Conservation (phyloP, 1,284 basidiomycete species). For the Ceratobasidium sp. region DNA sequence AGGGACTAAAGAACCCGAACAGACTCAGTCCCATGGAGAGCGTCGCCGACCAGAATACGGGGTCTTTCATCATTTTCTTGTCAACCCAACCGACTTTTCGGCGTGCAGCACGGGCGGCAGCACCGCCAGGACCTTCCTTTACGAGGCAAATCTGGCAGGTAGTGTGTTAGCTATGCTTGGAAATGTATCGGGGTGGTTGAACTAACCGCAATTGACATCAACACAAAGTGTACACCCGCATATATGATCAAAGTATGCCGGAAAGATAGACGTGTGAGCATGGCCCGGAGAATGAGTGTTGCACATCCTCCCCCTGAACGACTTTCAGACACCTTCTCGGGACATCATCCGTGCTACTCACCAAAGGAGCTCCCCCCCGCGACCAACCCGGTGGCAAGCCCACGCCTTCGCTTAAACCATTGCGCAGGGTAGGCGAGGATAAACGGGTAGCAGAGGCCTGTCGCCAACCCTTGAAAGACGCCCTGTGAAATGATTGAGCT, state of each 20-base stretch:
- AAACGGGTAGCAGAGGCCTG: constrained; percentile 51
- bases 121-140: constrained; percentile 36
- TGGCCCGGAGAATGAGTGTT: constrained; percentile 49
- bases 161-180: constrained; percentile 42
- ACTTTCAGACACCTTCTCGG: background rate
- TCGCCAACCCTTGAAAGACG: constrained; percentile 49
- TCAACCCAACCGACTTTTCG: constrained; percentile 46
- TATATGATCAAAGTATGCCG: constrained; percentile 51
- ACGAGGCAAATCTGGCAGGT: constrained; percentile 31
- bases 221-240: constrained; percentile 48
- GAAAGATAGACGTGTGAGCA: constrained; percentile 49
- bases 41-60: constrained; percentile 49
- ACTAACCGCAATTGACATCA: constrained; percentile 46
- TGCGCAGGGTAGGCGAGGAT: constrained; percentile 52
- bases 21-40: constrained; percentile 45
- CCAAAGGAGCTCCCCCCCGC: constrained; percentile 52
- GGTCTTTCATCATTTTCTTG: constrained; percentile 45
- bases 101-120: constrained; percentile 9
- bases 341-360: constrained; percentile 1
- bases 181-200: background rate
- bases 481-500: constrained; percentile 42
- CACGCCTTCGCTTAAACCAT: constrained; percentile 52
- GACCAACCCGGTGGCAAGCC: constrained; percentile 52
- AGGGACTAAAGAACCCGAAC: constrained; percentile 46
- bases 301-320: constrained; percentile 51